A percentile compares a stretch with the other conserved stretches of the same genome.
Evolutionary conservation across 108 stramenopile species (phyloP).

Genomic region (Cylindrotheca fusiformis): DNA sequence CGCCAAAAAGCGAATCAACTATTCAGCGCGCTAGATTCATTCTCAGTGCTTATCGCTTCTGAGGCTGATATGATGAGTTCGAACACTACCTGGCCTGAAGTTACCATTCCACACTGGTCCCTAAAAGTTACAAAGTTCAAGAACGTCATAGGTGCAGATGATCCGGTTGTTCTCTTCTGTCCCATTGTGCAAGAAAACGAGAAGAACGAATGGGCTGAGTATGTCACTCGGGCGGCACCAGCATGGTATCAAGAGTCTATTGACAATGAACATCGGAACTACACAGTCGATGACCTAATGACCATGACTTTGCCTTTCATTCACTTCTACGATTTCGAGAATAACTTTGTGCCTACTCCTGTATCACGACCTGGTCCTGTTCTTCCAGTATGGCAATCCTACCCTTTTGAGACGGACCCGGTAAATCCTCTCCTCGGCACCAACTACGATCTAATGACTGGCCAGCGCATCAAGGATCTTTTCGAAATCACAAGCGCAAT

Average conservation of each 20-base stretch:
- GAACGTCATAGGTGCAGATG: neutral
- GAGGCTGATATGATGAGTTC: neutral
- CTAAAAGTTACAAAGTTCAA: neutral
- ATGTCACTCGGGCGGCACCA: neutral
- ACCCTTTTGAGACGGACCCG: neutral
- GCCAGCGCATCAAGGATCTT: neutral
- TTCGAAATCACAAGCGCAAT: neutral
- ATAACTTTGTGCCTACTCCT: neutral
- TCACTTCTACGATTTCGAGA: neutral
- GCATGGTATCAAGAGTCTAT: neutral
- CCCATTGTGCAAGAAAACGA: neutral
- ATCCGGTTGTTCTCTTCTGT: neutral
- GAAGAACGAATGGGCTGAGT: neutral
- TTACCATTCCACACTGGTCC: neutral
- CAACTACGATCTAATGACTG: neutral
- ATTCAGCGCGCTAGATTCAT: neutral
- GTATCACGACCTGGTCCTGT: neutral
- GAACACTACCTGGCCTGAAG: neutral
- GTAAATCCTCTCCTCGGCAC: neutral
- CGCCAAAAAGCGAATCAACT: neutral
- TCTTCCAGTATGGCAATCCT: conserved; percentile 4
- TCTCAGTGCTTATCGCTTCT: neutral
- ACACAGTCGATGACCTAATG: neutral
- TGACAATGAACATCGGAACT: neutral
- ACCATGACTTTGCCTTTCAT: neutral